Percentiles rank a stretch among this genome's conserved stretches.
Conservation (phyloP, 176 grass and related monocot genomes). For the Thinopyrum elongatum region DNA sequence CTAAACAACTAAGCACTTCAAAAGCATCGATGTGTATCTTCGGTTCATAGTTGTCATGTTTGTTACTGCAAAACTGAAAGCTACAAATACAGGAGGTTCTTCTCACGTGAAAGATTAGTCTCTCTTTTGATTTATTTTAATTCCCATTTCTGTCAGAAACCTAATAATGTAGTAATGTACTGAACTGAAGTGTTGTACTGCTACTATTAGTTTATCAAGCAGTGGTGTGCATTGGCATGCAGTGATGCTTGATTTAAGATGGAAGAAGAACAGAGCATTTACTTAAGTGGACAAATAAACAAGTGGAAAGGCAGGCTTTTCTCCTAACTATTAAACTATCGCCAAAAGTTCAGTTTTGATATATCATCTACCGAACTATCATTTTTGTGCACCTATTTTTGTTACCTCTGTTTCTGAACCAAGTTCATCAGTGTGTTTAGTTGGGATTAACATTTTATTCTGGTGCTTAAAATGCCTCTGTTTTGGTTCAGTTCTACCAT, state of each 20-base stretch:
- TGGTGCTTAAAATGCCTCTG: neutral
- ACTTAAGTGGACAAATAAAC: conserved; percentile 94
- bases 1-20: neutral
- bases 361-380: neutral
- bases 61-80: neutral
- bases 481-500: neutral
- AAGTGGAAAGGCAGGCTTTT: conserved; percentile 58
- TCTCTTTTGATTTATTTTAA: neutral
- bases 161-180: neutral
- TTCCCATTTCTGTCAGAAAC: neutral
- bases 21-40: neutral
- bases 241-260: conserved; percentile 58
- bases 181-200: too few relatives aligned
- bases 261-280: conserved; percentile 77
- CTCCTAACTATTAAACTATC: neutral
- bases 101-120: neutral
- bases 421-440: neutral
- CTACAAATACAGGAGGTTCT: neutral
- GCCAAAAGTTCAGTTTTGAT: conserved; percentile 8
- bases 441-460: conserved; percentile 11
- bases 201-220: conserved; percentile 14
- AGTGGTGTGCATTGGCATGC: too few relatives aligned
- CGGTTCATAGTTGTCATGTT: neutral
- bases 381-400: conserved; percentile 12
- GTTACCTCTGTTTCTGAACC: neutral